Evolutionary conservation across 2,329 filamentous ascomycete genomes (phyloP), one percentile per base, ranked within the genome.

Genomic region (Aureobasidium mangrovei): DNA sequence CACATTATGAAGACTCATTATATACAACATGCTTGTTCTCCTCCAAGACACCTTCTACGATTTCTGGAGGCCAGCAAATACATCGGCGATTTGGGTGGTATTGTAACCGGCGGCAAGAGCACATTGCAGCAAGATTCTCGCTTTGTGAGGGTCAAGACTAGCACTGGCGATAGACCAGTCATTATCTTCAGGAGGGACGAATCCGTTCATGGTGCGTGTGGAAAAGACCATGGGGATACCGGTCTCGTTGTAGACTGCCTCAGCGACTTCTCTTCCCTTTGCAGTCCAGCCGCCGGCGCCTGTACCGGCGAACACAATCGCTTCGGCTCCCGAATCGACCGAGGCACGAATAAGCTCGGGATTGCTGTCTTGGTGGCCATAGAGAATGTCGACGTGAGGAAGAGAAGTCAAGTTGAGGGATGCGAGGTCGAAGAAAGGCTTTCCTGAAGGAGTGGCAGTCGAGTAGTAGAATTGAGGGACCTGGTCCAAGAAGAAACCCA

Each of bases 391-490:
- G 29, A 83, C 77, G 55, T 76, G 69, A 0, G 79, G 78, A 28
- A 83, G 69, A 2, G 59, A 60, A 0, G 65, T 67, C 6, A 57
- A 31, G 40, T 60, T 60, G 18, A 68, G 56, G 3, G 62, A 59
- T 32, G 61, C 61, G 45, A 76, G 66, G 61, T 70, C 68, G 60
- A 74, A 78, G 58, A 72, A 65, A 44, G 67, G 63, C 62, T 75
- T 73, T 51, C 74, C 73, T 26, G 74, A 64, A 9, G 80, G 76
- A 42, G 70, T 67, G 2, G 73, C 69, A 0, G 81, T 71, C 7
- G 73, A 71, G 60, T 74, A 84, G 71, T 78, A 84, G 70, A 83
- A 84, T 60, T 78, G 75, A 0, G 81, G 80, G 36, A 75, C 70
- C 55, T 80, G 72, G 60, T 80, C 76, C 61, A 82, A 73, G 63